A percentile compares a stretch with the other conserved stretches of the same genome.
phyloP scores from a whole-genome alignment of 805 yeast species.

The Saturnispora kantuleensis region DNA sequence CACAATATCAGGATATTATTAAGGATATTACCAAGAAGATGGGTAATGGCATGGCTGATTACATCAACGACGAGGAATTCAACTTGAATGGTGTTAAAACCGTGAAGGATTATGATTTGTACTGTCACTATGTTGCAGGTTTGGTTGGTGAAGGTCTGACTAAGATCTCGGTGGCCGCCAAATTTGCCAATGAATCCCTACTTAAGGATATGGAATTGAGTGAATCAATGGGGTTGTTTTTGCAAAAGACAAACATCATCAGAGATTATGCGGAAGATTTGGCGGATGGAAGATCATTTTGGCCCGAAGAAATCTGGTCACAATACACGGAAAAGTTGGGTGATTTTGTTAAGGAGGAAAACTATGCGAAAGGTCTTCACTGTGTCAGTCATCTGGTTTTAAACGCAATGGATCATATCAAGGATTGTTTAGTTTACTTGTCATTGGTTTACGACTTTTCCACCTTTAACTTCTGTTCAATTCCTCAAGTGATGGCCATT shows the following conservation, averaged over 20 bases:
- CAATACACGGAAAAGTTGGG: conserved; percentile 59
- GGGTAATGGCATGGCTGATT: conserved; percentile 99
- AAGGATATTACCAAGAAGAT: conserved; percentile 68
- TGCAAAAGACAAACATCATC: conserved; percentile 93
- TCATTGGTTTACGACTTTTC: conserved; percentile 73
- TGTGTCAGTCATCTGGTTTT: conserved; percentile 77
- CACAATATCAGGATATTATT: conserved; percentile 69
- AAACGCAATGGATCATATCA: conserved; percentile 69
- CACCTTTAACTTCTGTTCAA: conserved; percentile 84
- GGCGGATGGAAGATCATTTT: conserved; percentile 85
- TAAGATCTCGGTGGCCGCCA: conserved; percentile 64
- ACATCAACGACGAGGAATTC: conserved; percentile 66
- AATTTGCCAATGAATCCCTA: conserved; percentile 49
- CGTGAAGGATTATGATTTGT: conserved; percentile 71
- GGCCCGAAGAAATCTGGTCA: conserved; percentile 93
- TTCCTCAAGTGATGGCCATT: conserved; percentile 98
- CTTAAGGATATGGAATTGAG: conserved; percentile 48
- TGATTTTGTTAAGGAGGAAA: conserved; percentile 45
- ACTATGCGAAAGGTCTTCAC: conserved; percentile 45
- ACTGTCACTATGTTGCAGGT: conserved; percentile 97
- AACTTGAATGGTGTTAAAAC: conserved; percentile 73
- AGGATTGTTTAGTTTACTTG: conserved; percentile 66
- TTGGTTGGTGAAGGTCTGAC: conserved; percentile 95
- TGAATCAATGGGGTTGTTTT: conserved; percentile 87
- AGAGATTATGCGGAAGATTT: conserved; percentile 91